A percentile compares a stretch with the other conserved stretches of the same genome.
These are phyloP conservation scores for Aspergillus brasiliensis DNA, from an alignment of 2,329 filamentous ascomycete genomes.

Conservation along the genomic window DNA sequence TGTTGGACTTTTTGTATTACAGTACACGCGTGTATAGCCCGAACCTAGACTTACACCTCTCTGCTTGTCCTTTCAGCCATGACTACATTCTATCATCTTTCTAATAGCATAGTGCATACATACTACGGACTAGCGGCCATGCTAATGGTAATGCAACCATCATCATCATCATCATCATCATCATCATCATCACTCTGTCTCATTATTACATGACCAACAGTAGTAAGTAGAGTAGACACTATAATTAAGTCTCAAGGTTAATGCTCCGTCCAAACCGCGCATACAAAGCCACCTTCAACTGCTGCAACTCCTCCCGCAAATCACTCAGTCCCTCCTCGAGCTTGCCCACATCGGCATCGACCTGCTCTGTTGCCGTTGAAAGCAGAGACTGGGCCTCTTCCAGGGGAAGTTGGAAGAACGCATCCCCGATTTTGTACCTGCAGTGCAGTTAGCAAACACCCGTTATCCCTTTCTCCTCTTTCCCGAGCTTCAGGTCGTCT, in stretches of 20 bases:
- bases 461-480: not conserved
- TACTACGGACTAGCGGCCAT: too few species aligned
- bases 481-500: not conserved
- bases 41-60: not conserved
- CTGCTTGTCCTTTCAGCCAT: not conserved
- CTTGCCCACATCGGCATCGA: slow-evolving; percentile 73
- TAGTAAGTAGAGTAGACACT: not conserved
- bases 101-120: too few species aligned
- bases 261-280: slow-evolving; percentile 95
- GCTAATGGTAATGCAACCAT: too few species aligned
- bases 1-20: not conserved
- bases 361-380: slow-evolving; percentile 66
- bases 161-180: too few species aligned
- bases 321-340: slow-evolving; percentile 76
- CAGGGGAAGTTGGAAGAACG: slow-evolving; percentile 85
- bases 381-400: slow-evolving; percentile 86
- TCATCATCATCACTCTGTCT: too few species aligned
- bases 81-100: too few species aligned
- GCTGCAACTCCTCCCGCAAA: slow-evolving; percentile 82
- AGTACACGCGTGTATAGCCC: not conserved
- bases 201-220: too few species aligned
- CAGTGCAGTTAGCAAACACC: slow-evolving; percentile 12
- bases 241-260: slow-evolving; percentile 80
- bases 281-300: slow-evolving; percentile 89
- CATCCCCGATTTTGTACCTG: slow-evolving; percentile 96